phyloP scores from a whole-genome alignment of 2,329 filamentous ascomycete genomes.

The Coniochaeta sp. region DNA sequence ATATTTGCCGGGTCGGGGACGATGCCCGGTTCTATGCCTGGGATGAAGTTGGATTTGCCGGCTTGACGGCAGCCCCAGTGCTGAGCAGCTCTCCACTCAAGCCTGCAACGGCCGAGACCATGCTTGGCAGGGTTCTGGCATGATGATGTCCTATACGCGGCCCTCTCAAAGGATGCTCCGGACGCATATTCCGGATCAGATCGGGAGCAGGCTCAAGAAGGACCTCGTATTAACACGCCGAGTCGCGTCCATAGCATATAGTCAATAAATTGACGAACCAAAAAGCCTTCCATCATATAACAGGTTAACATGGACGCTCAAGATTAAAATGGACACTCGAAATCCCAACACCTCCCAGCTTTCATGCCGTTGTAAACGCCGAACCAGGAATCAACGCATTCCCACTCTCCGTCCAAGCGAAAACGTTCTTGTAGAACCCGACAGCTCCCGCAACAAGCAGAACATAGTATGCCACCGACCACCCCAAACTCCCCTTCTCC shows the following conservation, averaged over 20 bases:
- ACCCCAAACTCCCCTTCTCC: constrained; percentile 26
- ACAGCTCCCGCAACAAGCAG: constrained; percentile 66
- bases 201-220: no score
- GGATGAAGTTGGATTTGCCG: constrained; percentile 6
- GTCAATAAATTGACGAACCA: no score
- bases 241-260: no score
- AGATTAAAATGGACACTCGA: background rate
- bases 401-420: constrained; percentile 30
- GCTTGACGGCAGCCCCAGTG: background rate
- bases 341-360: background rate
- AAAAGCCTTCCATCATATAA: no score
- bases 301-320: no score
- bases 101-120: no score
- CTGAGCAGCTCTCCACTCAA: no score
- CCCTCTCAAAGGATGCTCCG: no score
- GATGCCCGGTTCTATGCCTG: constrained; percentile 19
- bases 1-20: constrained; percentile 15
- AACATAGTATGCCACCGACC: constrained; percentile 75
- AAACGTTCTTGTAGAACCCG: constrained; percentile 65
- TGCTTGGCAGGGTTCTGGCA: no score
- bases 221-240: no score
- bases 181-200: no score
- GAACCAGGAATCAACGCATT: constrained; percentile 12
- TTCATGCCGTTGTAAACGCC: constrained; percentile 8
- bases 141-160: no score